phyloP scores from a whole-genome alignment of 2,329 filamentous ascomycete genomes.

The Claviceps maximensis region DNA sequence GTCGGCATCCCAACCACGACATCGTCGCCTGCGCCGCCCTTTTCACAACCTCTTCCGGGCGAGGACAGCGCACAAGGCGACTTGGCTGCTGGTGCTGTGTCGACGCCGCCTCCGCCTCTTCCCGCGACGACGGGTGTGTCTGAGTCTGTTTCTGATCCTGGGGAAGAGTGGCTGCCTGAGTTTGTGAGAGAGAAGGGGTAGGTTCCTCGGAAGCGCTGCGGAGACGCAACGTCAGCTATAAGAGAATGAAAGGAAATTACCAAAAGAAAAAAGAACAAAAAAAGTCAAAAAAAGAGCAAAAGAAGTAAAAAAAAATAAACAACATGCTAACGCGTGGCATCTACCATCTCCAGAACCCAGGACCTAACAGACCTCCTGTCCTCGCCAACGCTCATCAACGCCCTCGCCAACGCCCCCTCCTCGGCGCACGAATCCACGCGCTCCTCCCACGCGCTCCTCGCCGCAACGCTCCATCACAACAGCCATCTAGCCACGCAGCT shows the following conservation, averaged over 20 bases:
- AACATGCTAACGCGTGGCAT: not conserved
- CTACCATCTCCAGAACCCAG: constrained; percentile 46
- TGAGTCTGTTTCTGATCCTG: constrained; percentile 38
- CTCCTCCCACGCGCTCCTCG: constrained; percentile 51
- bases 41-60: constrained; percentile 1
- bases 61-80: constrained; percentile 3
- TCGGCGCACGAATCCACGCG: constrained; percentile 61
- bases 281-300: too few relatives aligned
- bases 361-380: constrained; percentile 61
- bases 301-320: constrained; percentile 2
- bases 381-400: constrained; percentile 52
- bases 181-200: constrained; percentile 73
- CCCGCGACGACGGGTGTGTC: not conserved
- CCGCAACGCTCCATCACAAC: constrained; percentile 56
- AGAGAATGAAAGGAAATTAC: too few relatives aligned
- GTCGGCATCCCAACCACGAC: constrained; percentile 40
- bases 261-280: constrained; percentile 1
- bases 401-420: constrained; percentile 54
- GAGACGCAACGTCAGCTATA: too few relatives aligned
- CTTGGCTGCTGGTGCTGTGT: constrained; percentile 3
- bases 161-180: constrained; percentile 67
- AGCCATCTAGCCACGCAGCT: constrained; percentile 53
- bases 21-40: constrained; percentile 16
- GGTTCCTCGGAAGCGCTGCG: constrained; percentile 18
- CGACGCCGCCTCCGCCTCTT: constrained; percentile 17